phyloP scores from a whole-genome alignment of 1,139 yeast genomes.

The Yamadazyma diddensiae region DNA sequence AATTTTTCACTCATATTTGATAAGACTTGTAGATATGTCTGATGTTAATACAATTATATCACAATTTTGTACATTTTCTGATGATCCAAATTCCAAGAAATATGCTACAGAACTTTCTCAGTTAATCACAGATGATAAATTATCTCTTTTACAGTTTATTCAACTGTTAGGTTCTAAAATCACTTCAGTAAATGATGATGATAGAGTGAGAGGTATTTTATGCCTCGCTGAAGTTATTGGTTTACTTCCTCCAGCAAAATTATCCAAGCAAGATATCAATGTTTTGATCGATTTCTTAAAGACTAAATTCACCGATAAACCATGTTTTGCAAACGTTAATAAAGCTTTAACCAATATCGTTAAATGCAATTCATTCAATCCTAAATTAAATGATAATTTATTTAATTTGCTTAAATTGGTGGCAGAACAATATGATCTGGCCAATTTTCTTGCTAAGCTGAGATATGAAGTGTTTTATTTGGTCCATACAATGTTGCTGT shows the following conservation, averaged over 20 bases:
- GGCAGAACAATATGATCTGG: conserved; percentile 52
- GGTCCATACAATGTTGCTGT: conserved; percentile 38
- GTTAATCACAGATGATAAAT: conserved; percentile 18
- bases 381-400: conserved; percentile 22
- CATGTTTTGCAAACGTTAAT: conserved; percentile 51
- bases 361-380: conserved; percentile 43
- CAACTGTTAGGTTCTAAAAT: conserved; percentile 45
- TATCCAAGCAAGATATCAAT: conserved; percentile 60
- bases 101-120: conserved; percentile 24
- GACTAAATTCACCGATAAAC: conserved; percentile 65
- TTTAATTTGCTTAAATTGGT: conserved; percentile 41
- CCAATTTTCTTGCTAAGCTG: conserved; percentile 60
- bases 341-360: conserved; percentile 55
- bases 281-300: conserved; percentile 66
- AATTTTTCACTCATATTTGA: no score
- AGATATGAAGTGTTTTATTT: conserved; percentile 57
- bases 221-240: conserved; percentile 56
- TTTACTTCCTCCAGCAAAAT: conserved; percentile 28
- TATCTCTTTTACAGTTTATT: conserved; percentile 35
- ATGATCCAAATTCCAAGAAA: conserved; percentile 13
- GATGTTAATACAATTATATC: conserved; percentile 25
- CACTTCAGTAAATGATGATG: conserved; percentile 61
- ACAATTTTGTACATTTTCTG: conserved; percentile 36
- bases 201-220: conserved; percentile 51
- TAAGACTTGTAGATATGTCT: no score